Percentiles rank a stretch among this genome's conserved stretches.
Evolutionary conservation across 176 grass and related monocot genomes (phyloP).

Genomic region (Metroxylon sagu): DNA sequence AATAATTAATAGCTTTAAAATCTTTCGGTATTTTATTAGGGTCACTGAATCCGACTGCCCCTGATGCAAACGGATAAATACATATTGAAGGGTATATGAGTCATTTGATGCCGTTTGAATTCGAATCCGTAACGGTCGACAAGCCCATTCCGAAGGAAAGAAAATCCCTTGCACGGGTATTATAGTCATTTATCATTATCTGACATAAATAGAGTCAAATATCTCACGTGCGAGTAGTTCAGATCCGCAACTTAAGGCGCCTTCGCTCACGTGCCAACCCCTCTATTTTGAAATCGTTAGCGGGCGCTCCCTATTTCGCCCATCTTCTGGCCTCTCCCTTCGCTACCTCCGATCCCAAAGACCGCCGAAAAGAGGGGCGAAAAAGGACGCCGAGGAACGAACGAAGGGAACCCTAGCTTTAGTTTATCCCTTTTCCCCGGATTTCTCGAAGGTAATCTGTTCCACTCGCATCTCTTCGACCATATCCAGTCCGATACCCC

Average conservation of each 20-base stretch:
- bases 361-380: neutral
- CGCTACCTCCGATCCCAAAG: neutral
- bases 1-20: no score
- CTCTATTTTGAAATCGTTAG: slow-evolving; percentile 41
- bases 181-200: no score
- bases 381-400: neutral
- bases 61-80: no score
- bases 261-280: slow-evolving; percentile 15
- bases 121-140: slow-evolving; percentile 22
- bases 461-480: neutral
- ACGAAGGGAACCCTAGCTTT: slow-evolving; percentile 14
- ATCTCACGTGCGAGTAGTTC: neutral
- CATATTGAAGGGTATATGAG: neutral
- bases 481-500: neutral
- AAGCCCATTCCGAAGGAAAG: neutral
- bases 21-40: no score
- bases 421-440: neutral
- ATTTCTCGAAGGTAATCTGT: neutral
- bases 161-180: no score
- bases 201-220: no score
- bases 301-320: slow-evolving; percentile 16
- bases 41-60: no score
- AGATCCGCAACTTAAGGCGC: no score
- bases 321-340: neutral
- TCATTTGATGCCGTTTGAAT: slow-evolving; percentile 37